Evolutionary conservation across 1,284 basidiomycete genomes (phyloP), one percentile per base, ranked within the genome.

Genomic region (Melampsora allii-populina): DNA sequence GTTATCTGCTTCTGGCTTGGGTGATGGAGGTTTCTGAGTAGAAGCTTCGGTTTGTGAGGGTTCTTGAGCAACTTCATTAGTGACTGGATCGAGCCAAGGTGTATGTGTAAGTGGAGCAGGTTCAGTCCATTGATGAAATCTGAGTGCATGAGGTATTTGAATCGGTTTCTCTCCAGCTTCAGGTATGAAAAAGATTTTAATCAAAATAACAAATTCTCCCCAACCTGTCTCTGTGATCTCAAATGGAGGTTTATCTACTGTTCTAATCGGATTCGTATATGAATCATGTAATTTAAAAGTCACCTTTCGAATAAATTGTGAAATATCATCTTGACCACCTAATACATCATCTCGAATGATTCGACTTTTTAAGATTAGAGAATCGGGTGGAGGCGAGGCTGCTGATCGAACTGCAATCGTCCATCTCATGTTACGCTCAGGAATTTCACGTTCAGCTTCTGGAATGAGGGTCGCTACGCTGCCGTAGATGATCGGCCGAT

Each of bases 261-360:
- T 93, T 83, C 95, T 85, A 53, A 89, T 90, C 0, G 94, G 92
- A 80, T 90, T 93, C 0, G 92, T 82, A 83, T 97, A 98, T 0
- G 95, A 97, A 77, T 99, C 96, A 83, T 99, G 96, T 64, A 99
- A 84, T 82, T 94, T 95, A 87, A 99, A 98, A 17, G 92, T 92
- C 66, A 98, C 95, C 63, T 93, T 87, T 82, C 95, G 96, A 80
- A 97, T 61, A 79, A 94, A 90, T 79, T 94, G 90, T 76, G 87
- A 86, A 68, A 94, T 81, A 80, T 96, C 92, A 80, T 96, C 92
- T 60, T 87, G 89, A 10, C 91, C 92, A 24, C 93, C 93, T 17
- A 78, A 63, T 19, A 71, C 66, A 61, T 77, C 76, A 27, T 66
- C 76, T 50, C 60, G 63, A 48, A 76, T 76, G n/a, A 45, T 53